Evolutionary conservation across 768 basidiomycete species (phyloP).

Genomic region (Galerina marginata): DNA sequence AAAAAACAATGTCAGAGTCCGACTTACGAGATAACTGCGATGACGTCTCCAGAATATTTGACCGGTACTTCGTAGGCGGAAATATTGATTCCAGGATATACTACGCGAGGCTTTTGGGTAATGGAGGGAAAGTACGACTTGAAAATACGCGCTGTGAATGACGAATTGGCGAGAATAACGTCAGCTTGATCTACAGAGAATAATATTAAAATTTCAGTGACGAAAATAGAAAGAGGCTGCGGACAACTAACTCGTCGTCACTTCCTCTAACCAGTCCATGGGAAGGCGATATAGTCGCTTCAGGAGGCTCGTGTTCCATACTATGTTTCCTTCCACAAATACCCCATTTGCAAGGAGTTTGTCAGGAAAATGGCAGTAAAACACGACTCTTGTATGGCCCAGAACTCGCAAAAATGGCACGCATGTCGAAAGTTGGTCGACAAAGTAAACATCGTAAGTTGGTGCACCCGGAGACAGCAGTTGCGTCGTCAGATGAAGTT

Average conservation of each 20-base stretch:
- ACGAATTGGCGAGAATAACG: slow-evolving; percentile 88
- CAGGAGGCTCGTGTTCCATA: slow-evolving; percentile 51
- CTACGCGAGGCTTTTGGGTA: slow-evolving; percentile 63
- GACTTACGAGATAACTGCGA: slow-evolving; percentile 63
- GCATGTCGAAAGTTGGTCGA: slow-evolving; percentile 94
- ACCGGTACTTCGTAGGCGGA: slow-evolving; percentile 64
- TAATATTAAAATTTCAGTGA: slow-evolving; percentile 4
- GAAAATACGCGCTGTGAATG: slow-evolving; percentile 87
- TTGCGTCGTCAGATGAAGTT: slow-evolving; percentile 78
- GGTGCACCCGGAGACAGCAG: slow-evolving; percentile 58
- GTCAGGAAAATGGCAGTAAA: slow-evolving; percentile 98
- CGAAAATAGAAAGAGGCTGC: not conserved
- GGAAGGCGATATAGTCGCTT: slow-evolving; percentile 85
- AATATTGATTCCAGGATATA: slow-evolving; percentile 95
- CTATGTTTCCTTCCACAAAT: slow-evolving; percentile 58
- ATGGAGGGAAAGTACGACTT: slow-evolving; percentile 77
- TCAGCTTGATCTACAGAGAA: slow-evolving; percentile 79
- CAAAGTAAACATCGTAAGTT: slow-evolving; percentile 84
- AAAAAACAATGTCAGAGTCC: not conserved
- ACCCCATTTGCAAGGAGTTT: slow-evolving; percentile 83
- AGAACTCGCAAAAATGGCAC: slow-evolving; percentile 79
- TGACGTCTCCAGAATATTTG: slow-evolving; percentile 53
- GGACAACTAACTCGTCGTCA: slow-evolving; percentile 75
- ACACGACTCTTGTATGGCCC: slow-evolving; percentile 81
- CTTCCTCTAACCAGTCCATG: slow-evolving; percentile 89